phyloP scores from a whole-genome alignment of 1,284 basidiomycete genomes.

The Tetrapyrgos nigripes region DNA sequence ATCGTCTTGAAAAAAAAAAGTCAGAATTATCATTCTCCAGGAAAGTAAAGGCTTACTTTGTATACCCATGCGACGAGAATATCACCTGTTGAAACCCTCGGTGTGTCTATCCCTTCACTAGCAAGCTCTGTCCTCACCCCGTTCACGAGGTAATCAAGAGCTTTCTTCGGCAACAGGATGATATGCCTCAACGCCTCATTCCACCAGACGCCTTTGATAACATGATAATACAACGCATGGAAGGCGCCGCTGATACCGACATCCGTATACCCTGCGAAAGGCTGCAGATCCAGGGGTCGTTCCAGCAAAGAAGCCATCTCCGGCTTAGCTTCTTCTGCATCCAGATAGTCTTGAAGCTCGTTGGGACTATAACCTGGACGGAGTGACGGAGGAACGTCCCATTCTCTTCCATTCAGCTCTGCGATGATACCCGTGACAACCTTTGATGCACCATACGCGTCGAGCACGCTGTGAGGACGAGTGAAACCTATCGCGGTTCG shows the following conservation, averaged over 20 bases:
- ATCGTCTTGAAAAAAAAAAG: constrained; percentile 26
- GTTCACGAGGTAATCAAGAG: constrained; percentile 11
- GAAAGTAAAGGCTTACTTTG: constrained; percentile 12
- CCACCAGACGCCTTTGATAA: constrained; percentile 37
- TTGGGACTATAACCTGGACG: constrained; percentile 36
- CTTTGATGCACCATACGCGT: constrained; percentile 42
- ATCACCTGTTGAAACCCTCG: constrained; percentile 17
- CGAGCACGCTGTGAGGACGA: constrained; percentile 46
- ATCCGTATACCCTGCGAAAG: constrained; percentile 24
- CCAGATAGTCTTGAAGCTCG: constrained; percentile 33
- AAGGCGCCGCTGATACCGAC: constrained; percentile 32
- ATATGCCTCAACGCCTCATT: constrained; percentile 35
- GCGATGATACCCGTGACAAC: constrained; percentile 43
- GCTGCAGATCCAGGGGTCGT: not conserved
- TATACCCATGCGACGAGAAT: constrained; percentile 19
- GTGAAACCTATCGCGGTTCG: constrained; percentile 48
- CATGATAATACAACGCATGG: constrained; percentile 36
- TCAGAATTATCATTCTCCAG: not conserved
- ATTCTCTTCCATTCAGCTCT: constrained; percentile 41
- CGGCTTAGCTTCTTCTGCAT: not conserved
- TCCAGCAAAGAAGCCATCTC: not conserved
- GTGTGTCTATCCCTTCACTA: not conserved
- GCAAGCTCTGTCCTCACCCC: constrained; percentile 5
- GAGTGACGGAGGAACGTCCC: constrained; percentile 40
- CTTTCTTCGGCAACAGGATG: constrained; percentile 31